Evolutionary conservation across 1,284 basidiomycete genomes (phyloP).

Genomic region (Retiboletus flavoniger): DNA sequence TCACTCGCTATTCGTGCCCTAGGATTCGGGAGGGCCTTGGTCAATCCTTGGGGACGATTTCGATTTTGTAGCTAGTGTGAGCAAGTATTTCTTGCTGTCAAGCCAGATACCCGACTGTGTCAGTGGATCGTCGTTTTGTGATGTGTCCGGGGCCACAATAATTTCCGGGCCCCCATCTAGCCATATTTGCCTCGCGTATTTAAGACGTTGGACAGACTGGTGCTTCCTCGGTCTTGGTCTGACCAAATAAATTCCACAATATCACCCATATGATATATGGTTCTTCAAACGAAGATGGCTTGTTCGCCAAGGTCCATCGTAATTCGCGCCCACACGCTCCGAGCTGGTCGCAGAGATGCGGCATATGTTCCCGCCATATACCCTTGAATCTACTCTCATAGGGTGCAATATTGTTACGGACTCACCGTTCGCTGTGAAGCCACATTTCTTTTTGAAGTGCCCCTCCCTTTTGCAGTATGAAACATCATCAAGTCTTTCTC

Average conservation of each 20-base stretch:
- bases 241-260: not conserved
- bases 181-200: not conserved
- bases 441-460: not conserved
- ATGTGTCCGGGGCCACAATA: not conserved
- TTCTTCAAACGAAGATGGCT: not conserved
- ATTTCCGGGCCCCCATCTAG: not conserved
- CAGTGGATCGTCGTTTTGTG: too few relatives aligned
- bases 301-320: not conserved
- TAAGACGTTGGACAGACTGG: not conserved
- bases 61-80: too few relatives aligned
- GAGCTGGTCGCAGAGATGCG: not conserved
- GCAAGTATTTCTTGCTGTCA: too few relatives aligned
- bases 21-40: too few relatives aligned
- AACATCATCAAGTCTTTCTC: not conserved
- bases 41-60: too few relatives aligned
- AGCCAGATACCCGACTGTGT: too few relatives aligned
- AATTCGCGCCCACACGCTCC: not conserved
- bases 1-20: too few relatives aligned
- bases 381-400: not conserved
- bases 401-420: too few relatives aligned
- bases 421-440: not conserved
- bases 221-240: not conserved
- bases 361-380: not conserved
- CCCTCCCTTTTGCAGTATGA: conserved; percentile 1
- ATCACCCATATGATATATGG: not conserved